A percentile compares a stretch with the other conserved stretches of the same genome.
These are phyloP conservation scores for Davidsoniella neocaledoniae DNA, from an alignment of 2,329 filamentous ascomycete genomes.

Conservation along the genomic window DNA sequence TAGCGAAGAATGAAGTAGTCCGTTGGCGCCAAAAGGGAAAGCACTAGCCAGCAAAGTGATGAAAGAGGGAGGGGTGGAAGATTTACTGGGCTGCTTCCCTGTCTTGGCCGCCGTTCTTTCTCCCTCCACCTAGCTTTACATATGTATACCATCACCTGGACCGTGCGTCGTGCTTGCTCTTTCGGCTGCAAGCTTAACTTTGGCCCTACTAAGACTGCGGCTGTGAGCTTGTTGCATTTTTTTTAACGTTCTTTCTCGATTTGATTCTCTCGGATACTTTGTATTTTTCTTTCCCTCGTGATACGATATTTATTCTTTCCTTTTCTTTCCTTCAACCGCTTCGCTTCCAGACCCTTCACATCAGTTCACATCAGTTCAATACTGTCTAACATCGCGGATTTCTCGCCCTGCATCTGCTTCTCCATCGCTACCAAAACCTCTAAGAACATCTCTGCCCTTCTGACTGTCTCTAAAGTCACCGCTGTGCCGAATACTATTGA, in stretches of 20 bases:
- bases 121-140: no score
- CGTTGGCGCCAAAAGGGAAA: no score
- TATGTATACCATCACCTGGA: neutral
- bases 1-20: no score
- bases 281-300: conserved; percentile 5
- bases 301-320: neutral
- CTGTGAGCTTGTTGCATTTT: neutral
- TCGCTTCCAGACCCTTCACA: neutral
- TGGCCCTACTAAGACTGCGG: neutral
- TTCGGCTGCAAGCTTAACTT: neutral
- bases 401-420: neutral
- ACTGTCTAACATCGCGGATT: no score
- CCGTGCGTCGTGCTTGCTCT: conserved; percentile 1
- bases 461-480: neutral
- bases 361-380: neutral
- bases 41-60: neutral
- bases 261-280: neutral
- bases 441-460: neutral
- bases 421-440: neutral
- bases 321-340: conserved; percentile 1
- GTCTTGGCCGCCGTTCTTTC: neutral
- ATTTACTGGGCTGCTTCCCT: neutral
- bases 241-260: neutral
- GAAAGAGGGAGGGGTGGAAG: neutral
- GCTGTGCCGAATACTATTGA: neutral